Conservation (phyloP, 2,329 filamentous ascomycete species). For the Cadophora sp. region DNA sequence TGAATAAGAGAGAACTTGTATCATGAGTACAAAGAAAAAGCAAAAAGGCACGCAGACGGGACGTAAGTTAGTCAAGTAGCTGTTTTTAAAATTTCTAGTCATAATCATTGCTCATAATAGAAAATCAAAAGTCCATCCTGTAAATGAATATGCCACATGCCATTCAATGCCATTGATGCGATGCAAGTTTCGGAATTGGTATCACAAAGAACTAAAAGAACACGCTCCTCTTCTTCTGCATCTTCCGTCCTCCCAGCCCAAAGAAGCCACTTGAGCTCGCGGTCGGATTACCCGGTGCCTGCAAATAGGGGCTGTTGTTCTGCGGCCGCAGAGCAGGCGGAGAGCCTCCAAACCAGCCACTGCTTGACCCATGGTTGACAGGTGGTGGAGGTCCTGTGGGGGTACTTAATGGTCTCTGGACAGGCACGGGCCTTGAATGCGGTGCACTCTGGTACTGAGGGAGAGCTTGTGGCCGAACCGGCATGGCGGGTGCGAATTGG, state of each 20-base stretch:
- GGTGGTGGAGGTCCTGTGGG: constrained; percentile 22
- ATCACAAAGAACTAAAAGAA: constrained; percentile 27
- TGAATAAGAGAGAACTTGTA: too few species aligned
- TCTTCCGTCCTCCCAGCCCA: constrained; percentile 46
- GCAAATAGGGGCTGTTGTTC: constrained; percentile 39
- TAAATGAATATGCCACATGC: not conserved
- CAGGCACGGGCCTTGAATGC: constrained; percentile 37
- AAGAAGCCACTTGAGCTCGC: constrained; percentile 54
- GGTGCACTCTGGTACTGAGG: constrained; percentile 40
- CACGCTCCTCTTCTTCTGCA: constrained; percentile 44
- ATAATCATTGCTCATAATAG: constrained; percentile 2
- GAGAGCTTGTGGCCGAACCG: constrained; percentile 28
- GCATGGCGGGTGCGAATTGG: constrained; percentile 28
- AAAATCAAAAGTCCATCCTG: not conserved
- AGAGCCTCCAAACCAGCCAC: constrained; percentile 17
- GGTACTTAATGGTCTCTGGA: constrained; percentile 40
- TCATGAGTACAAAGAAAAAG: too few species aligned
- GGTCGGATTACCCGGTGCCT: constrained; percentile 40
- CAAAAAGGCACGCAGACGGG: too few species aligned
- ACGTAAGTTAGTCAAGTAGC: too few species aligned
- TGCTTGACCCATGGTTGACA: constrained; percentile 10
- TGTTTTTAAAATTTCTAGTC: not conserved
- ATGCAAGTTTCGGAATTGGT: constrained; percentile 4
- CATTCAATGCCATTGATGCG: constrained; percentile 10
- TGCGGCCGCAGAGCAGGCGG: constrained; percentile 9